These are phyloP conservation scores for Triticum timopheevii DNA, from an alignment of 176 grass and related monocot genomes.

Conservation along the genomic window DNA sequence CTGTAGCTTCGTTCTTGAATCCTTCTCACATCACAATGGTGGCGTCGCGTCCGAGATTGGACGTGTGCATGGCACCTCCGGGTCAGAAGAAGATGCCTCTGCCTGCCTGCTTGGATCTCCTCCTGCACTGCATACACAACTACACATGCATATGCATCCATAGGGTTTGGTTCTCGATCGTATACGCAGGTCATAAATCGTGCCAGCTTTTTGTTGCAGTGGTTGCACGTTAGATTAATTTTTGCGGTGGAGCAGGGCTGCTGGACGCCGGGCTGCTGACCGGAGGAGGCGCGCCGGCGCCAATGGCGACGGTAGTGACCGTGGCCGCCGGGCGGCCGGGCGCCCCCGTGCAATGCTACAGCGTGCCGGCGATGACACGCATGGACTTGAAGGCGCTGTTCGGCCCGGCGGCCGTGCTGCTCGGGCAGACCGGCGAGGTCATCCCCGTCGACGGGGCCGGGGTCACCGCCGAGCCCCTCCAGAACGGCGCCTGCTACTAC, in stretches of 20 bases:
- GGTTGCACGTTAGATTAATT: neutral
- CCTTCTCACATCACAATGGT: neutral
- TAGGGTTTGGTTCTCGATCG: neutral
- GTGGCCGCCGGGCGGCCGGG: neutral
- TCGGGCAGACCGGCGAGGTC: constrained; percentile 36
- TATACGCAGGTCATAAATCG: neutral
- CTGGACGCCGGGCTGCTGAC: constrained; percentile 29
- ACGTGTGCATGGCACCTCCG: constrained; percentile 55
- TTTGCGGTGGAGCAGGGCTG: constrained; percentile 26
- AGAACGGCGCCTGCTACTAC: constrained; percentile 53
- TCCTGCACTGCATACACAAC: too few species aligned
- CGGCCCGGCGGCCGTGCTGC: constrained; percentile 45
- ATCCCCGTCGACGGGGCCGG: constrained; percentile 51
- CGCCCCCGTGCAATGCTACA: constrained; percentile 30
- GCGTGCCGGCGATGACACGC: constrained; percentile 38
- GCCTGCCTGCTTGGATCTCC: too few species aligned
- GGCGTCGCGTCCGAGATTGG: constrained; percentile 50
- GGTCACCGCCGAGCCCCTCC: constrained; percentile 61
- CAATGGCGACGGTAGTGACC: constrained; percentile 28
- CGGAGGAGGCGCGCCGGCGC: neutral
- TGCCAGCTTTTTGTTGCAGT: neutral
- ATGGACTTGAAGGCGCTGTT: constrained; percentile 42
- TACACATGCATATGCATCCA: neutral
- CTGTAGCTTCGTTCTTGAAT: neutral
- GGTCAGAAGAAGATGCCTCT: neutral